Conservation (phyloP, 768 basidiomycete species). For the Tremella mesenterica region DNA sequence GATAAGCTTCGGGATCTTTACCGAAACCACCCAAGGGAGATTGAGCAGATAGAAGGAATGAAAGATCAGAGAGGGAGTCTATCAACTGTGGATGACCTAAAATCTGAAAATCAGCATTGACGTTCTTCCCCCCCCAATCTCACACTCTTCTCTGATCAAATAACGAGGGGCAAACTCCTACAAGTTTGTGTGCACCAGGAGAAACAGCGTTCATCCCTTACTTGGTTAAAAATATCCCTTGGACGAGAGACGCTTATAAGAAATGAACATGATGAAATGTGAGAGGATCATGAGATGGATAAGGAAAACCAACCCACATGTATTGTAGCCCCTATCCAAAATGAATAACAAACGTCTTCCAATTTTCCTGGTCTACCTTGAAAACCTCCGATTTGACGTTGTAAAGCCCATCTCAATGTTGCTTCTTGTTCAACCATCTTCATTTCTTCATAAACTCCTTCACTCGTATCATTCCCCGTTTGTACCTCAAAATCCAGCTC, state of each 20-base stretch:
- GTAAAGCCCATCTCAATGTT: slow-evolving; percentile 68
- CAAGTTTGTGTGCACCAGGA: too few relatives aligned
- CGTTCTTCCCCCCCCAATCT: neutral
- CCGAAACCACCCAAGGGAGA: slow-evolving; percentile 82
- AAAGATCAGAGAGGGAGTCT: slow-evolving; percentile 52
- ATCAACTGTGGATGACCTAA: slow-evolving; percentile 57
- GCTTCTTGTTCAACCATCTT: slow-evolving; percentile 48
- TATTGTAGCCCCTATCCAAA: slow-evolving; percentile 82
- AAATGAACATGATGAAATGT: slow-evolving; percentile 6
- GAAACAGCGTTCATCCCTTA: neutral
- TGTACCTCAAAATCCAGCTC: slow-evolving; percentile 15
- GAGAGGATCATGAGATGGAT: too few relatives aligned
- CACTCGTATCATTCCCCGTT: too few relatives aligned
- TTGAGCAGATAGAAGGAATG: slow-evolving; percentile 68
- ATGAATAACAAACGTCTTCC: slow-evolving; percentile 90
- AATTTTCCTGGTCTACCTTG: slow-evolving; percentile 79
- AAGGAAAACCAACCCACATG: slow-evolving; percentile 59
- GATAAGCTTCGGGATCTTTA: slow-evolving; percentile 68
- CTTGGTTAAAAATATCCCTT: neutral
- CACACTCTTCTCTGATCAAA: slow-evolving; percentile 1
- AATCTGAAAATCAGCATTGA: slow-evolving; percentile 52
- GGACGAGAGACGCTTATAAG: too few relatives aligned
- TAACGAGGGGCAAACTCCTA: too few relatives aligned
- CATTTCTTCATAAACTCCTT: too few relatives aligned
- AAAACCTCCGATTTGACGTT: slow-evolving; percentile 78